Percentiles rank a stretch among this genome's conserved stretches.
Conservation (phyloP, 2,329 filamentous ascomycete genomes). For the Paecilomyces dactylethromorphus region DNA sequence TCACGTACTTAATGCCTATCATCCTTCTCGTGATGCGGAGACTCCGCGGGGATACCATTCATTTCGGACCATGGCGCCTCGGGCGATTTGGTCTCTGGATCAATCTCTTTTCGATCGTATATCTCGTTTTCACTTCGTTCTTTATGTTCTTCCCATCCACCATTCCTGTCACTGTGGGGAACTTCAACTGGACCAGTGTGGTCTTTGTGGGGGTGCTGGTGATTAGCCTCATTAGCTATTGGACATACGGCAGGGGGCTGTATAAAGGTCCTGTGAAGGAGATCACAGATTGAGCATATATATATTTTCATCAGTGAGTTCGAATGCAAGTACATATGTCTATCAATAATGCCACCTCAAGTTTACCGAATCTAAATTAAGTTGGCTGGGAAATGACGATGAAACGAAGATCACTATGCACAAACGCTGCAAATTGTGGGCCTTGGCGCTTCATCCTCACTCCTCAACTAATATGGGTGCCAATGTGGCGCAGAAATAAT, state of each 20-base stretch:
- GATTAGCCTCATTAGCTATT: not conserved
- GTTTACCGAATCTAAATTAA: not conserved
- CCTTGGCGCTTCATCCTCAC: not conserved
- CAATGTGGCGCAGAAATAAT: not conserved
- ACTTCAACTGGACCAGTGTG: slow-evolving; percentile 44
- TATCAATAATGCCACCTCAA: not conserved
- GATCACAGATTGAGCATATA: not conserved
- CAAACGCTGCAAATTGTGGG: not conserved
- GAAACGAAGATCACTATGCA: not conserved
- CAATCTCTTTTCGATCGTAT: slow-evolving; percentile 35
- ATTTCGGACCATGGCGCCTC: slow-evolving; percentile 40
- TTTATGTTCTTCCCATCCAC: slow-evolving; percentile 41
- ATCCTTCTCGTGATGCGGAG: slow-evolving; percentile 41
- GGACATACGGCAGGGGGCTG: not conserved
- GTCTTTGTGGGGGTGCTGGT: not conserved
- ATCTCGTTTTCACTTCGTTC: slow-evolving; percentile 32
- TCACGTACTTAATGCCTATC: slow-evolving; percentile 42
- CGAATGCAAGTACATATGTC: not conserved
- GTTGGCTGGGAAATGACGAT: not conserved
- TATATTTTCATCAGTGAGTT: not conserved
- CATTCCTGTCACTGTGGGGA: slow-evolving; percentile 22
- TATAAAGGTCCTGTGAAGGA: not conserved
- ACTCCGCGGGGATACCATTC: slow-evolving; percentile 34
- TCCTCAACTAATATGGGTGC: not conserved
- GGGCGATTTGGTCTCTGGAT: slow-evolving; percentile 39